Evolutionary conservation across 305 asterid genomes (phyloP).

Genomic region (Rubia peregrina): DNA sequence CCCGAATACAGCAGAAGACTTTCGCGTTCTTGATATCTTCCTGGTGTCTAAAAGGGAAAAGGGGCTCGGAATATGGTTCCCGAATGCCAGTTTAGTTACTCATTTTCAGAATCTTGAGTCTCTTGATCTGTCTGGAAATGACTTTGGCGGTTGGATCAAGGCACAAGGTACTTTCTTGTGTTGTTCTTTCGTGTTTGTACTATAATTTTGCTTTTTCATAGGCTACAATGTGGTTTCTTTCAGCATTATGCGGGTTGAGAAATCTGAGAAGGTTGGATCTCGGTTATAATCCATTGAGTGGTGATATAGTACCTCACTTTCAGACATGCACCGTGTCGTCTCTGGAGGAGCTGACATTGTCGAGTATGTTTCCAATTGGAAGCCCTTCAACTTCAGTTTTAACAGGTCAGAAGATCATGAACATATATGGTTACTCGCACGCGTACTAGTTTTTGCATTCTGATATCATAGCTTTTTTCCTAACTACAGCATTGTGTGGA

Average conservation of each 20-base stretch:
- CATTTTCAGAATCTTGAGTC: slow-evolving; percentile 3
- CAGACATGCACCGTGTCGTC: slow-evolving; percentile 12
- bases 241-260: slow-evolving; percentile 19
- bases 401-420: slow-evolving; percentile 2
- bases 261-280: slow-evolving; percentile 20
- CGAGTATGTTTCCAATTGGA: slow-evolving; percentile 1
- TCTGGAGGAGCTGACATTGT: slow-evolving; percentile 3
- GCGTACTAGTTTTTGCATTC: not conserved
- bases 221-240: slow-evolving; percentile 6
- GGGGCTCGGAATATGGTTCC: slow-evolving; percentile 2
- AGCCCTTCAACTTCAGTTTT: not conserved
- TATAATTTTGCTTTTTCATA: not conserved
- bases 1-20: not conserved
- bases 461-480: not conserved
- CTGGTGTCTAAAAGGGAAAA: not conserved
- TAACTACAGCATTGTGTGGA: not conserved
- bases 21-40: not conserved
- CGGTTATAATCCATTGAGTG: slow-evolving; percentile 17
- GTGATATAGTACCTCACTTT: slow-evolving; percentile 18
- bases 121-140: slow-evolving; percentile 5
- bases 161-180: slow-evolving; percentile 7
- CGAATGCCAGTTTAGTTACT: slow-evolving; percentile 5
- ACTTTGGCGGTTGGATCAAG: slow-evolving; percentile 10
- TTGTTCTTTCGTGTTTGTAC: not conserved
- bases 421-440: not conserved